Evolutionary conservation across 495 filamentous ascomycete genomes (phyloP).

Genomic region (Halenospora varia): DNA sequence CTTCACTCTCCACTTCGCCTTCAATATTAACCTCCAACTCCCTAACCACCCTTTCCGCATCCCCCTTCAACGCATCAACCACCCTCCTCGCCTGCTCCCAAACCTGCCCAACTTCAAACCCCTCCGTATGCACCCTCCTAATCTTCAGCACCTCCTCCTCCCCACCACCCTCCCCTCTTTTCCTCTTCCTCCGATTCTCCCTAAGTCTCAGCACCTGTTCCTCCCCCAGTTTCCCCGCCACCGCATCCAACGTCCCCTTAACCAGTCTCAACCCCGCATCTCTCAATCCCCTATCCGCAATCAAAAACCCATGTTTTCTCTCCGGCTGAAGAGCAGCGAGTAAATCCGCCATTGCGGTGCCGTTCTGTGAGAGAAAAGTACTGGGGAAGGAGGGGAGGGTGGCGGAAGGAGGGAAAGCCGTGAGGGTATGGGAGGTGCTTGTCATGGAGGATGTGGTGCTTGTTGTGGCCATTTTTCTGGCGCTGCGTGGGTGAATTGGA

Average conservation of each 20-base stretch:
- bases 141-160: slow-evolving; percentile 55
- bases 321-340: slow-evolving; percentile 30
- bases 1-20: slow-evolving; percentile 27
- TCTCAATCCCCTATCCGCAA: slow-evolving; percentile 60
- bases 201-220: slow-evolving; percentile 56
- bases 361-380: no score
- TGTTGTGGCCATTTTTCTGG: no score
- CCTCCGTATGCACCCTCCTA: slow-evolving; percentile 76
- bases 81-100: slow-evolving; percentile 92
- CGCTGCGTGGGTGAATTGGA: no score
- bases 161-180: slow-evolving; percentile 35
- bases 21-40: no score
- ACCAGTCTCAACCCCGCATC: slow-evolving; percentile 61
- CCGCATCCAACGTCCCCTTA: slow-evolving; percentile 71
- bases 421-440: no score
- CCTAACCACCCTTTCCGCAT: slow-evolving; percentile 46
- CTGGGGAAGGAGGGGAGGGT: no score
- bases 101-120: slow-evolving; percentile 83
- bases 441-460: no score
- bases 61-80: slow-evolving; percentile 51
- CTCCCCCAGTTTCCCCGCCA: slow-evolving; percentile 65
- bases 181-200: slow-evolving; percentile 61
- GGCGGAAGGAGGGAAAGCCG: no score
- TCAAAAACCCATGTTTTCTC: slow-evolving; percentile 62
- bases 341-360: slow-evolving; percentile 10